Base-by-base conservation (phyloP, 2,329 filamentous ascomycete genomes). In the Botrytis fragariae region DNA sequence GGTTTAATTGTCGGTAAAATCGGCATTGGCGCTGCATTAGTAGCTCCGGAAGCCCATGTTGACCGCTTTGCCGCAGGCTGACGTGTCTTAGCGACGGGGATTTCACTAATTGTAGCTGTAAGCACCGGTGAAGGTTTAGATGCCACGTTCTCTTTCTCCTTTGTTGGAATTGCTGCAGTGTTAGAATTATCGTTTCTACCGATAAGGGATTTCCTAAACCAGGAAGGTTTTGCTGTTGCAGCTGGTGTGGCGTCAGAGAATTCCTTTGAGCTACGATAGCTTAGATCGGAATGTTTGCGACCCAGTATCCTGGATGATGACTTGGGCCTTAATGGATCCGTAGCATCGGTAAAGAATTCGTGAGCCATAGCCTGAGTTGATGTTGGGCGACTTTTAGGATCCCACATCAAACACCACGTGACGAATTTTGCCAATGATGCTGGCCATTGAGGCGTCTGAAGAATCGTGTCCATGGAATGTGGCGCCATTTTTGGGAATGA, bases 401-500 rank as follows among this genome's bases (percentile, higher is more conserved):
- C 96, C 96, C 96, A 99, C 93, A 98, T 96, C 77, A 99, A 84
- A 83, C 96, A 99, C 94, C 94, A 98, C 25, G 96, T 99, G 74
- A 99, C 96, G 80, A 99, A 98, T 74, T 97, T 90, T 79, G 92
- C 92, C 72, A 99, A 87, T 32, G 94, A 92, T 1, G 91, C 84
- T 9, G 96, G 96, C 96, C 96, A 99, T 80, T 97, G 93, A 25
- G 96, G 94, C 39, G 92, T 82, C 80, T 94, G 94, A 12, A 99
- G 87, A 77, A 98, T 96, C 8, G 94, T 97, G 78, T 98, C 95
- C 89, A 99, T 94, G 29, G 95, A 90, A 82, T 98, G 96, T 69
- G 96, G 96, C 35, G 96, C 95, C 96, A 99, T 98, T 90, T 96
- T 98, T 74, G 96, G 96, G 84, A 99, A 99, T 0, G 96, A 98